phyloP scores from a whole-genome alignment of 352 stramenopile genomes.

The Pythium biforme region DNA sequence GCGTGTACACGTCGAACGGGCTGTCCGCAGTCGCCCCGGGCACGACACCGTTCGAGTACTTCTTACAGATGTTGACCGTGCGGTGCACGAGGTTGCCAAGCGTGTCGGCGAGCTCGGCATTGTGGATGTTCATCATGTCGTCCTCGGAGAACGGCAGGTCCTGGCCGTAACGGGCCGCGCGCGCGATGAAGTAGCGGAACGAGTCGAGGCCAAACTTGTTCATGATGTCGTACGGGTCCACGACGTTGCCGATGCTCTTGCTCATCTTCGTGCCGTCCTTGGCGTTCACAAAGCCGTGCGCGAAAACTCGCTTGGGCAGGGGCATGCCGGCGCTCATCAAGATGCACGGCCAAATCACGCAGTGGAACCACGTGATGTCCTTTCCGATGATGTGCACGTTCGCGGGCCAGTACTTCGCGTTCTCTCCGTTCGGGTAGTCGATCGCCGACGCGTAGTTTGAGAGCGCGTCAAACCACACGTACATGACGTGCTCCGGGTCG shows the following conservation, averaged over 20 bases:
- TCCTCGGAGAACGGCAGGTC: conserved; percentile 94
- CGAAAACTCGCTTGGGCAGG: conserved; percentile 94
- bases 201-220: conserved; percentile 93
- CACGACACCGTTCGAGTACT: conserved; percentile 91
- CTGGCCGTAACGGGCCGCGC: conserved; percentile 93
- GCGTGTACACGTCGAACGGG: conserved; percentile 86
- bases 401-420: conserved; percentile 79
- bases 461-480: conserved; percentile 99
- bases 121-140: conserved; percentile 97
- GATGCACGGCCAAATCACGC: conserved; percentile 99
- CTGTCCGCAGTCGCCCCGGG: conserved; percentile 51
- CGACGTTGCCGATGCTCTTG: conserved; percentile 98
- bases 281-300: conserved; percentile 98
- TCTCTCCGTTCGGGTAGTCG: conserved; percentile 88
- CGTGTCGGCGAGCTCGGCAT: conserved; percentile 93
- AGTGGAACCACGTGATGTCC: conserved; percentile 99
- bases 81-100: conserved; percentile 97
- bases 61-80: conserved; percentile 94
- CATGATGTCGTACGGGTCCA: conserved; percentile 96
- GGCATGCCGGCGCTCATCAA: conserved; percentile 96
- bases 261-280: conserved; percentile 99
- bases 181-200: conserved; percentile 93
- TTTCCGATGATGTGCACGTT: conserved; percentile 94
- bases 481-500: conserved; percentile 96
- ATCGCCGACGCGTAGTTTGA: conserved; percentile 98